phyloP scores from a whole-genome alignment of 2,329 filamentous ascomycete genomes.

The Fusarium brevicatenulatum region DNA sequence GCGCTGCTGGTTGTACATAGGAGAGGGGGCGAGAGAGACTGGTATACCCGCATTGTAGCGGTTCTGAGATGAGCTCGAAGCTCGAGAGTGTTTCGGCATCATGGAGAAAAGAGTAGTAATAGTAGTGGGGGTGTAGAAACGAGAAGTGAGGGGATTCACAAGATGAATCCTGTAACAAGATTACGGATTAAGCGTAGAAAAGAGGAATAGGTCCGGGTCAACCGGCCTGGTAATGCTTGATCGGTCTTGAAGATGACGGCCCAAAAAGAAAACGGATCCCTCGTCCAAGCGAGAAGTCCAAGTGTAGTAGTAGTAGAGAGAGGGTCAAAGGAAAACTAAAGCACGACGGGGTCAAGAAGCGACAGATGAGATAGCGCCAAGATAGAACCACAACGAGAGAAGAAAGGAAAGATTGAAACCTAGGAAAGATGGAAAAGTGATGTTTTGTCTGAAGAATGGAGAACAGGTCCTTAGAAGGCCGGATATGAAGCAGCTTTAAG shows the following conservation, averaged over 20 bases:
- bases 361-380: slow-evolving; percentile 40
- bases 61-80: slow-evolving; percentile 49
- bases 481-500: slow-evolving; percentile 49
- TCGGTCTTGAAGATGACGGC: slow-evolving; percentile 27
- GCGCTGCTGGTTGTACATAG: slow-evolving; percentile 56
- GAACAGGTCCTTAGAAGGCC: slow-evolving; percentile 39
- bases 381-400: slow-evolving; percentile 44
- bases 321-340: slow-evolving; percentile 24
- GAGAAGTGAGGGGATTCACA: slow-evolving; percentile 23
- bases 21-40: slow-evolving; percentile 54
- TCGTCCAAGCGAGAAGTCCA: slow-evolving; percentile 32
- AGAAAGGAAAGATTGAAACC: slow-evolving; percentile 27
- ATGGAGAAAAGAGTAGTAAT: slow-evolving; percentile 11
- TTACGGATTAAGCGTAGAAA: slow-evolving; percentile 44
- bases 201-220: slow-evolving; percentile 40
- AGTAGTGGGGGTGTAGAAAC: slow-evolving; percentile 18
- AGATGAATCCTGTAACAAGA: slow-evolving; percentile 29
- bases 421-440: slow-evolving; percentile 17
- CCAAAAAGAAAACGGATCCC: slow-evolving; percentile 35
- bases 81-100: slow-evolving; percentile 60
- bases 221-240: slow-evolving; percentile 42
- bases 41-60: slow-evolving; percentile 49
- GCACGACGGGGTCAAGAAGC: slow-evolving; percentile 38
- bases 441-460: slow-evolving; percentile 41
- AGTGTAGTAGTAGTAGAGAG: slow-evolving; percentile 13